Evolutionary conservation across 164 flowering plant genomes (phyloP).

Genomic region (Stephania yunnanensis): DNA sequence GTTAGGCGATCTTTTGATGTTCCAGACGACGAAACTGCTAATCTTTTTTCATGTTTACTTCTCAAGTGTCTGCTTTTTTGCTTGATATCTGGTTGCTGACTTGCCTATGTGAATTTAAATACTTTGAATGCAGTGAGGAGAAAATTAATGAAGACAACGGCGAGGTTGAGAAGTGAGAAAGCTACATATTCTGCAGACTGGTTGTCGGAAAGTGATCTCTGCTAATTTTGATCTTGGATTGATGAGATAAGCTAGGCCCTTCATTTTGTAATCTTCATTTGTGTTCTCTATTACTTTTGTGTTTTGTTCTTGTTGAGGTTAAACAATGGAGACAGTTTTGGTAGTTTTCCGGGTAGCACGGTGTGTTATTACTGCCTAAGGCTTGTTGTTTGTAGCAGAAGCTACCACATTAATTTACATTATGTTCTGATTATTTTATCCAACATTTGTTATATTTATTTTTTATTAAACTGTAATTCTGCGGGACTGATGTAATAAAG

Average conservation of each 20-base stretch:
- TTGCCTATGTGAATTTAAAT: neutral
- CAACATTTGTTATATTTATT: neutral
- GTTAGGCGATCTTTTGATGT: neutral
- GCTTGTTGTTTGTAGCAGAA: constrained; percentile 6
- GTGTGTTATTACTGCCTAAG: neutral
- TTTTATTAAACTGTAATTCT: neutral
- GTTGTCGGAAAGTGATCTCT: neutral
- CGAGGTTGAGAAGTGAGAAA: constrained; percentile 10
- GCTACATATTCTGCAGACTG: neutral
- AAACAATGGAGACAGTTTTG: constrained; percentile 11
- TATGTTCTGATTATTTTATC: neutral
- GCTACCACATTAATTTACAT: neutral
- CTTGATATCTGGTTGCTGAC: neutral
- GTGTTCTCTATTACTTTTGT: neutral
- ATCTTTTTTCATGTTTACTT: neutral
- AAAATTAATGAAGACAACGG: neutral
- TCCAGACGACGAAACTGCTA: neutral
- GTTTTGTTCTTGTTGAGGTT: neutral
- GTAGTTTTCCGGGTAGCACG: constrained; percentile 1
- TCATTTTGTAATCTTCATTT: neutral
- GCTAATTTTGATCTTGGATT: constrained; percentile 5
- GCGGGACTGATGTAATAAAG: neutral
- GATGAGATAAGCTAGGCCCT: neutral
- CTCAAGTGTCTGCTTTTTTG: neutral
- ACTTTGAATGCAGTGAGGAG: neutral